These are phyloP conservation scores for Sporormia fimetaria DNA, from an alignment of 495 filamentous ascomycete genomes.

Conservation along the genomic window DNA sequence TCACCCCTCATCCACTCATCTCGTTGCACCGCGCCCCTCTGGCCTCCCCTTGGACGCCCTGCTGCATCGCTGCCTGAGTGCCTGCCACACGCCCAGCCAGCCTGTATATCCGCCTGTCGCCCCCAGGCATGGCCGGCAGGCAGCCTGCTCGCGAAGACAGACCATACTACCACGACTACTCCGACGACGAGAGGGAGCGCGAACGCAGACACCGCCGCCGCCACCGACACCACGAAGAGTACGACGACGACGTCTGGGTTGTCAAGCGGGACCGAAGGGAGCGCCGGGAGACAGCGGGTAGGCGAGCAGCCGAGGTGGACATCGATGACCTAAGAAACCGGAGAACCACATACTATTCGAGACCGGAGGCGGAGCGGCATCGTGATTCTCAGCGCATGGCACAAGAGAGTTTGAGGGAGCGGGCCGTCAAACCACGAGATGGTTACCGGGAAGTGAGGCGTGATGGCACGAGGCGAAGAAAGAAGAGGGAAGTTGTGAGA, in stretches of 20 bases:
- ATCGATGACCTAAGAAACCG: conserved; percentile 17
- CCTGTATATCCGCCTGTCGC: not conserved
- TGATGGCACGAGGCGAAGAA: conserved; percentile 12
- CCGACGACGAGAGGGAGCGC: conserved; percentile 14
- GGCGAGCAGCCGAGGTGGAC: conserved; percentile 14
- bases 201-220: conserved; percentile 11
- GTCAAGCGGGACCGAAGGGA: conserved; percentile 14
- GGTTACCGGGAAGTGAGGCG: conserved; percentile 14
- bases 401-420: conserved; percentile 14
- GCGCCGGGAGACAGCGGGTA: conserved; percentile 8
- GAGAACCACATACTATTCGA: conserved; percentile 10
- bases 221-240: conserved; percentile 6
- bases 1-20: conserved; percentile 4
- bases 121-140: conserved; percentile 18
- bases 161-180: conserved; percentile 18
- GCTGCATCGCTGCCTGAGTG: conserved; percentile 22
- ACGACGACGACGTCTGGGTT: conserved; percentile 14
- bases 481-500: conserved; percentile 6
- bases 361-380: conserved; percentile 9
- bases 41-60: too few species aligned
- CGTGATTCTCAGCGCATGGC: conserved; percentile 20
- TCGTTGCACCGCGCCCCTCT: conserved; percentile 2
- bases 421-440: conserved; percentile 11
- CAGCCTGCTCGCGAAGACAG: conserved; percentile 7
- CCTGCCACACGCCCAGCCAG: conserved; percentile 12